phyloP scores from a whole-genome alignment of 1,139 yeast species.

The Geotrichum histeridarum region DNA sequence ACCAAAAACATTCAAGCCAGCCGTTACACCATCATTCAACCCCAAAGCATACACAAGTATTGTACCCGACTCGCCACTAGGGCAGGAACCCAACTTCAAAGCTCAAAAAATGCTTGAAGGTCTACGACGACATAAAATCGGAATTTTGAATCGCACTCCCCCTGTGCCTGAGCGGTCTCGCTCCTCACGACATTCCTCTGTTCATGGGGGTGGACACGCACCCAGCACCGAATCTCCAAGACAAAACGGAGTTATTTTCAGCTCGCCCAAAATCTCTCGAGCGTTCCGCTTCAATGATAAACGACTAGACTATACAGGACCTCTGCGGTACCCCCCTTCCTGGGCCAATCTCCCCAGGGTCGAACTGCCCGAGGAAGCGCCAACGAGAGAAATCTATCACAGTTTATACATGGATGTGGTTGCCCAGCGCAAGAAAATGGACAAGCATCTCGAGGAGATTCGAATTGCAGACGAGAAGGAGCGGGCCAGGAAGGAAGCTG shows the following conservation, averaged over 20 bases:
- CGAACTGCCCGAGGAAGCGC: conserved; percentile 19
- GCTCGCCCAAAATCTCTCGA: conserved; percentile 10
- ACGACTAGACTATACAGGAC: background rate
- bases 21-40: conserved; percentile 8
- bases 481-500: conserved; percentile 3
- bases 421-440: conserved; percentile 12
- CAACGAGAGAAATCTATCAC: conserved; percentile 13
- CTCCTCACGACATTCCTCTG: background rate
- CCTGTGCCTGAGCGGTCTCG: background rate
- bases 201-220: conserved; percentile 13
- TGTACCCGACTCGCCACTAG: conserved; percentile 6
- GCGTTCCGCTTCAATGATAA: conserved; percentile 12
- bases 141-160: background rate
- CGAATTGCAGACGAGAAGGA: conserved; percentile 14
- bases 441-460: conserved; percentile 8
- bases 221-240: conserved; percentile 2
- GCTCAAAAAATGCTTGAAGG: conserved; percentile 10
- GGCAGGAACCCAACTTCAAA: background rate
- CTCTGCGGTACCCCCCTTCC: conserved; percentile 12
- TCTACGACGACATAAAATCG: conserved; percentile 12
- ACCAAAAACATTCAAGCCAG: conserved; percentile 4
- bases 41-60: background rate
- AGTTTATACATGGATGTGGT: conserved; percentile 14
- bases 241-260: background rate
- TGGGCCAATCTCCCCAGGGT: conserved; percentile 9